phyloP scores from a whole-genome alignment of 169 alveolate species.

The Cryptosporidium xiaoi region DNA sequence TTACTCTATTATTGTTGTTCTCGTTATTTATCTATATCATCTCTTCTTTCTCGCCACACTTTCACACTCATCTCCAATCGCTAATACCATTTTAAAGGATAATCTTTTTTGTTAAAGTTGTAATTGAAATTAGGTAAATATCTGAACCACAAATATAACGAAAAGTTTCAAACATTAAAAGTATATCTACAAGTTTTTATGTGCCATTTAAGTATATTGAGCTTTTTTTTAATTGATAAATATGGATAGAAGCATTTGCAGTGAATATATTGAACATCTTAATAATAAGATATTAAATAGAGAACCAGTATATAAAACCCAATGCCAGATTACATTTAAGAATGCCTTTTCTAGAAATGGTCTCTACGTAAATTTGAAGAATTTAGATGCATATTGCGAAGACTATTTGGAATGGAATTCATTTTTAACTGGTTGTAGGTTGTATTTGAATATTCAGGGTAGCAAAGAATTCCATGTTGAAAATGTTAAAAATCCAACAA shows the following conservation, averaged over 20 bases:
- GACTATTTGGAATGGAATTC: conserved; percentile 74
- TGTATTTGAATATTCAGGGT: conserved; percentile 7
- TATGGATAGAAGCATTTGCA: conserved; percentile 6
- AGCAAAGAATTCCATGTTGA: conserved; percentile 19
- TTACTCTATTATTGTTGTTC: no score
- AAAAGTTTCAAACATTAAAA: no score
- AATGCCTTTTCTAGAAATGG: conserved; percentile 75
- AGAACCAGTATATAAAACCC: conserved; percentile 15
- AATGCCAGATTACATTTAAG: conserved; percentile 55
- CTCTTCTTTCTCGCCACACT: no score
- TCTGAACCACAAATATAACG: background rate
- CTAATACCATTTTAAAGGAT: no score
- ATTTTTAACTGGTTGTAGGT: conserved; percentile 26
- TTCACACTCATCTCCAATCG: no score
- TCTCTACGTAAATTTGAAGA: conserved; percentile 80
- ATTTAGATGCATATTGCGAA: conserved; percentile 78
- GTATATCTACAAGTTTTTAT: no score
- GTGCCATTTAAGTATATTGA: background rate
- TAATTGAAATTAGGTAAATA: background rate
- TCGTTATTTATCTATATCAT: no score
- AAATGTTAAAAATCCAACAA: conserved; percentile 7
- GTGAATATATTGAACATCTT: conserved; percentile 17
- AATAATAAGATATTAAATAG: conserved; percentile 2
- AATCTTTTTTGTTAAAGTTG: background rate
- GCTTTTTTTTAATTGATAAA: background rate